Base-by-base conservation (phyloP, 495 filamentous ascomycete species). In the Penicillium bovifimosum region DNA sequence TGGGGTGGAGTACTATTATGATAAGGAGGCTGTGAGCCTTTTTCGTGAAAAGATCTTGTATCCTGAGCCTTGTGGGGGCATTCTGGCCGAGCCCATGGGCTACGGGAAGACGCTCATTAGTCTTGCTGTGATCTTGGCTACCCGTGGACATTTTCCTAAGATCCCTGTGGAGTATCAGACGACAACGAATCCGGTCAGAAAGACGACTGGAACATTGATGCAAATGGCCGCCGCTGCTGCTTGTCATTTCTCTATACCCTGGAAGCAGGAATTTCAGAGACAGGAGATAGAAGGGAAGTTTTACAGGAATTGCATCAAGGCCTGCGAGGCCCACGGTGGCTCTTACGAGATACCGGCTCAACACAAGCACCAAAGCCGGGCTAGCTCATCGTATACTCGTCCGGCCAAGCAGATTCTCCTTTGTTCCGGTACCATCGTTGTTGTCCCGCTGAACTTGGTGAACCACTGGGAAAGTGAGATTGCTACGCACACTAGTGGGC, bases 61-160 rank as follows among this genome's bases (percentile, higher is more conserved):
- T 61, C 89, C 92, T 13, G 80, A 84, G 47, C 79, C 84, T 17
- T 76, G 76, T 52, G 92, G 92, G 44, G 92, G 70, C 10, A 76
- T 77, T 33, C 66, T 77, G 35, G 66, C 74, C 4, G 73, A 75
- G 53, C 93, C 79, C 39, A 86, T 88, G 83, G 81, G 81, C 35
- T 77, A 82, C 5, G 91, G 92, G 0, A 97, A 97, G 71, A 96
- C 92, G 0, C 67, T 96, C 26, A 95, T 97, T 9, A 90, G 87
- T 50, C 72, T 97, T 14, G 79, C 91, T 27, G 70, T 91, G 2
- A 88, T 96, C 34, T 73, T 95, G n/a, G 84, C 88, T 9, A 96
- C 90, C 0, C 83, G 79, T 55, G 77, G 84, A 29, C 79, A 92
- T 50, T 76, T 83, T 6, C 79, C 89, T 3, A 68, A 70, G 6